Percentiles rank a stretch among this genome's conserved stretches.
These are phyloP conservation scores for Cladosporium sp. DNA, from an alignment of 2,329 filamentous ascomycete genomes.

Conservation along the genomic window DNA sequence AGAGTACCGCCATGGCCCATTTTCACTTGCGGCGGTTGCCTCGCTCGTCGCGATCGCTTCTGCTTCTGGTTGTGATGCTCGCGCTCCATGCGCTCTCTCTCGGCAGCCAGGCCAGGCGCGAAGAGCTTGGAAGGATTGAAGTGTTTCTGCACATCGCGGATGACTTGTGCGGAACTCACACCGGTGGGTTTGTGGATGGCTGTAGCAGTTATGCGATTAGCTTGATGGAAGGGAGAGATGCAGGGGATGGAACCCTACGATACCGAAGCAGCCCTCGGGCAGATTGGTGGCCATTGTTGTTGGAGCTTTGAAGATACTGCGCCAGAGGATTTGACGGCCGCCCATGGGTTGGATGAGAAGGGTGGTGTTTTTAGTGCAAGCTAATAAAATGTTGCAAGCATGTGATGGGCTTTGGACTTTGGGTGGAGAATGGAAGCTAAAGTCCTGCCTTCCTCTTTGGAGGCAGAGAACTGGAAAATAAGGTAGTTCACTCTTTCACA, in stretches of 20 bases:
- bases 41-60: conserved; percentile 53
- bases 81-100: conserved; percentile 57
- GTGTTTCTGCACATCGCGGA: conserved; percentile 80
- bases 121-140: conserved; percentile 84
- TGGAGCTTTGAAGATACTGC: conserved; percentile 24
- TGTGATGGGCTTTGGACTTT: background rate
- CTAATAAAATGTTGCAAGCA: conserved; percentile 9
- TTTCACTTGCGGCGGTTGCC: conserved; percentile 73
- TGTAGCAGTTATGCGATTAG: conserved; percentile 42
- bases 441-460: background rate
- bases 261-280: conserved; percentile 66
- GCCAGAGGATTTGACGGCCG: conserved; percentile 31
- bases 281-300: conserved; percentile 25
- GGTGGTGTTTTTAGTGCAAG: background rate
- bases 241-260: conserved; percentile 33
- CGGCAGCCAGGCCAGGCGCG: conserved; percentile 70
- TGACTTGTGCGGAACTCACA: conserved; percentile 84
- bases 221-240: conserved; percentile 18
- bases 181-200: conserved; percentile 91
- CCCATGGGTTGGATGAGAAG: conserved; percentile 25
- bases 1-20: conserved; percentile 95
- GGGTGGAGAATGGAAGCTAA: background rate
- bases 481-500: too few species aligned
- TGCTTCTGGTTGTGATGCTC: conserved; percentile 63
- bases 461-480: too few species aligned